These are phyloP conservation scores for Stachybotrys chartarum DNA, from an alignment of 2,329 filamentous ascomycete genomes.

Conservation along the genomic window DNA sequence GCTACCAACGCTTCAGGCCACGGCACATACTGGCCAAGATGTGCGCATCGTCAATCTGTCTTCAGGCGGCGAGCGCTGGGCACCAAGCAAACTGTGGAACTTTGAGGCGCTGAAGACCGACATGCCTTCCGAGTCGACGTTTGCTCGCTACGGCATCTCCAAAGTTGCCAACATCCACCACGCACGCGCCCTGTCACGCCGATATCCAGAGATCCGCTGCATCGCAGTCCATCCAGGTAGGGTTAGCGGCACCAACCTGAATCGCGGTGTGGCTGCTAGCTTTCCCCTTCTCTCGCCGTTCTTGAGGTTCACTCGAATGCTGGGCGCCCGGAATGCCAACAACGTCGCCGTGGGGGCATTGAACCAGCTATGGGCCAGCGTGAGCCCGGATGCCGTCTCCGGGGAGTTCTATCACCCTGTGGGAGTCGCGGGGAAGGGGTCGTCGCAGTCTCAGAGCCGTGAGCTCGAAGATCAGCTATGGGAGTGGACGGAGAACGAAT, in stretches of 20 bases:
- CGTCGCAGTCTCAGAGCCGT: background rate
- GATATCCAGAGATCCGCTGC: background rate
- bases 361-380: constrained; percentile 2
- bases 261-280: background rate
- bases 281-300: background rate
- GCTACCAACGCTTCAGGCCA: constrained; percentile 11
- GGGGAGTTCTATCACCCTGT: constrained; percentile 3
- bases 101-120: constrained; percentile 1
- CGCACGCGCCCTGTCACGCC: background rate
- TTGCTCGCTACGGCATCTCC: constrained; percentile 1
- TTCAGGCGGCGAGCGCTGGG: background rate
- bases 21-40: constrained; percentile 5
- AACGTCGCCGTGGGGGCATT: background rate
- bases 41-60: background rate
- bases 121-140: background rate
- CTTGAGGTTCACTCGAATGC: background rate
- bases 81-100: background rate
- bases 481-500: constrained; percentile 4
- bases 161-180: constrained; percentile 3
- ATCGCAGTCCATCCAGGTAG: constrained; percentile 2
- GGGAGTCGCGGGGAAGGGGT: background rate
- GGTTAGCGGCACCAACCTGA: background rate
- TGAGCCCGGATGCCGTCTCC: background rate
- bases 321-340: background rate
- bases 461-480: background rate